phyloP scores from a whole-genome alignment of 2,329 filamentous ascomycete genomes.

The Didymella pinodella region DNA sequence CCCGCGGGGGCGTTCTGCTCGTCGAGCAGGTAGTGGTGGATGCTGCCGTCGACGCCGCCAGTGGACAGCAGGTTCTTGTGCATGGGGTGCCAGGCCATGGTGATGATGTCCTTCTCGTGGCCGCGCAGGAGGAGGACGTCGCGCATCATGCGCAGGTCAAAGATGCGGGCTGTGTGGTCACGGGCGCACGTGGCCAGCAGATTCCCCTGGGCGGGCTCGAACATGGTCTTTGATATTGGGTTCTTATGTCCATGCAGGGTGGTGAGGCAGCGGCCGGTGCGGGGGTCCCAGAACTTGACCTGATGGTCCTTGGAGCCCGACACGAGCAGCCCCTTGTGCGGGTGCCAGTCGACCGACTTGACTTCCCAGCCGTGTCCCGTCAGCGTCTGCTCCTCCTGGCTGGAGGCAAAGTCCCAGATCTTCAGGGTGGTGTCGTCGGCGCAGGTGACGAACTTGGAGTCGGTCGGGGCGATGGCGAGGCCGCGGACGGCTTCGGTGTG shows the following conservation, averaged over 20 bases:
- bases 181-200: constrained; percentile 91
- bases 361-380: constrained; percentile 98
- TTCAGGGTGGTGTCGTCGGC: constrained; percentile 93
- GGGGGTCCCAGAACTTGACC: constrained; percentile 98
- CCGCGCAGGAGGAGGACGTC: constrained; percentile 93
- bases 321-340: constrained; percentile 89
- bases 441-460: constrained; percentile 94
- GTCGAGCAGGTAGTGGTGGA: constrained; percentile 95
- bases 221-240: constrained; percentile 90
- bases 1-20: constrained; percentile 87
- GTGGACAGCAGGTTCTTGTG: constrained; percentile 90
- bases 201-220: constrained; percentile 83
- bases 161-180: constrained; percentile 91
- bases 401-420: constrained; percentile 94
- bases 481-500: constrained; percentile 91
- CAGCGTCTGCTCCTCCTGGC: constrained; percentile 81
- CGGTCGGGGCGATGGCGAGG: constrained; percentile 90
- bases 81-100: constrained; percentile 90
- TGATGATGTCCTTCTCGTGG: constrained; percentile 95
- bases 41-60: constrained; percentile 85
- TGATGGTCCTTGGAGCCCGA: constrained; percentile 98
- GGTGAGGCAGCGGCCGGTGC: constrained; percentile 86
- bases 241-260: constrained; percentile 98
- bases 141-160: constrained; percentile 97
- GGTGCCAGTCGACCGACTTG: constrained; percentile 97